Percentiles rank a stretch among this genome's conserved stretches.
Conservation (phyloP, 768 basidiomycete species). For the Coprinopsis marcescibilis region DNA sequence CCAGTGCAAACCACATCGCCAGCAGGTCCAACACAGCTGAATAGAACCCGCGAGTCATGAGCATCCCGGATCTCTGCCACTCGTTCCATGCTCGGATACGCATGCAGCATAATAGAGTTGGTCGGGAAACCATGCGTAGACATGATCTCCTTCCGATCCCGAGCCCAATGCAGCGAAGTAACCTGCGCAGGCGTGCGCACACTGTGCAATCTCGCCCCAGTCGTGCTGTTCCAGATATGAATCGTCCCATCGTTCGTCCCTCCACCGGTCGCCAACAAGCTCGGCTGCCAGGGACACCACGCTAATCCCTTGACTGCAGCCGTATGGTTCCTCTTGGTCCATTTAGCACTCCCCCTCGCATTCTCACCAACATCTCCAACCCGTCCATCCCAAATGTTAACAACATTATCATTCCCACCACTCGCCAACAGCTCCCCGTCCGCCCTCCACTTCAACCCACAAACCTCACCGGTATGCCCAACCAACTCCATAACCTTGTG, state of each 20-base stretch:
- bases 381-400: constrained; percentile 95
- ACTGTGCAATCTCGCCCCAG: constrained; percentile 86
- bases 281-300: constrained; percentile 96
- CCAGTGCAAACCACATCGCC: constrained; percentile 92
- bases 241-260: constrained; percentile 92
- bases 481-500: constrained; percentile 89
- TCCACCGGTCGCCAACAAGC: constrained; percentile 87
- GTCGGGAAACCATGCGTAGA: constrained; percentile 95
- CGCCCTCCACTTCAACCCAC: constrained; percentile 82
- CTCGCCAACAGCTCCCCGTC: constrained; percentile 91
- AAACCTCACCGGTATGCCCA: constrained; percentile 91
- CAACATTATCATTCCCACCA: constrained; percentile 96
- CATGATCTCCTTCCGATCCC: constrained; percentile 83
- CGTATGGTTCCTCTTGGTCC: constrained; percentile 88
- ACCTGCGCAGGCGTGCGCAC: constrained; percentile 87
- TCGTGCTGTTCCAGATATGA: constrained; percentile 88
- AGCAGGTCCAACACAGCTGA: constrained; percentile 77
- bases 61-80: constrained; percentile 85
- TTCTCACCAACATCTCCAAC: constrained; percentile 51
- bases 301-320: constrained; percentile 90
- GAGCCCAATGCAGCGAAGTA: constrained; percentile 84
- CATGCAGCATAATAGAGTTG: constrained; percentile 74
- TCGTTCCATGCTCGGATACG: constrained; percentile 79
- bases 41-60: constrained; percentile 87
- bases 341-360: constrained; percentile 63